A percentile compares a stretch with the other conserved stretches of the same genome.
Evolutionary conservation across 75 land plant genomes (phyloP).

Genomic region (Pinus tabuliformis): DNA sequence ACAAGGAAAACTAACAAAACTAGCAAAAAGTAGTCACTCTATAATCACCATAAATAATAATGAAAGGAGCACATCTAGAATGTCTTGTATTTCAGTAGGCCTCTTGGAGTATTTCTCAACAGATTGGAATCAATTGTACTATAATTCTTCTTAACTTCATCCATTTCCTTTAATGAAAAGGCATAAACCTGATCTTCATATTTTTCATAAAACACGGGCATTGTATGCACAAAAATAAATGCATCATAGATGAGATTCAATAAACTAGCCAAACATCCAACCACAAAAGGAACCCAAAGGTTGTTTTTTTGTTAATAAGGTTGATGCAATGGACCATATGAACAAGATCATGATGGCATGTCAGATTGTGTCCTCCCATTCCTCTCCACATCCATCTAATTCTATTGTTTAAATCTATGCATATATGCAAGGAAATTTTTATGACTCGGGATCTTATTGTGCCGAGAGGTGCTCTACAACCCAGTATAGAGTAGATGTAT

Average conservation of each 20-base stretch:
- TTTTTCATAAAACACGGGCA: constrained; percentile 82
- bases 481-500: no score
- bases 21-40: no score
- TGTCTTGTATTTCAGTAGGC: constrained; percentile 41
- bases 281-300: constrained; percentile 64
- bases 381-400: no score
- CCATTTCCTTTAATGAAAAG: constrained; percentile 49
- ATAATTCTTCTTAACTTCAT: constrained; percentile 58
- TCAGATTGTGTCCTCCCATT: no score
- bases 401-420: no score
- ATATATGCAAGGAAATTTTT: no score
- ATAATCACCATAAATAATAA: not conserved
- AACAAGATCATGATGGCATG: constrained; percentile 38
- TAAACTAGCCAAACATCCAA: constrained; percentile 74
- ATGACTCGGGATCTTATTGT: no score
- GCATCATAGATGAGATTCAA: constrained; percentile 71
- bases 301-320: constrained; percentile 63
- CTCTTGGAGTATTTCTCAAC: constrained; percentile 73
- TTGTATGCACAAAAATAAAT: constrained; percentile 58
- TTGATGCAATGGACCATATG: constrained; percentile 61
- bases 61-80: not conserved
- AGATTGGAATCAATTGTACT: constrained; percentile 60
- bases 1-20: no score
- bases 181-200: constrained; percentile 78
- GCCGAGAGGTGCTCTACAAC: no score